Percentiles rank a stretch among this genome's conserved stretches.
Evolutionary conservation across 768 basidiomycete genomes (phyloP).

Genomic region (Amanita brunnescens): DNA sequence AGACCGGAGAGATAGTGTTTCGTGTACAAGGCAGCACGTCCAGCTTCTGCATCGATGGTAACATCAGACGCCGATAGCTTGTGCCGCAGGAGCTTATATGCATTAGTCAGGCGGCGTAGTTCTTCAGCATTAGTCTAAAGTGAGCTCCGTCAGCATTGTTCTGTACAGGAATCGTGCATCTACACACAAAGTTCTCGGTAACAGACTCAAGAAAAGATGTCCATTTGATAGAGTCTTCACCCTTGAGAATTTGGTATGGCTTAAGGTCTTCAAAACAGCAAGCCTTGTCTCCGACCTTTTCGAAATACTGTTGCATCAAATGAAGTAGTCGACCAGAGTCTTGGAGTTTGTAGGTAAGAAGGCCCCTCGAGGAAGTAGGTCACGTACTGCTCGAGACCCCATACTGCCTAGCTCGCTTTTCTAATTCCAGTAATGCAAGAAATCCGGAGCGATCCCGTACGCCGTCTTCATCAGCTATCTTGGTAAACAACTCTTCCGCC

Average conservation of each 20-base stretch:
- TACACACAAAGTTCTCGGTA: conserved; percentile 39
- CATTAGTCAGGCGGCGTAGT: conserved; percentile 64
- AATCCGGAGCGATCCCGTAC: conserved; percentile 63
- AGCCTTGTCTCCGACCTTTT: conserved; percentile 66
- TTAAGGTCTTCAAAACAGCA: conserved; percentile 84
- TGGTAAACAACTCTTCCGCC: conserved; percentile 42
- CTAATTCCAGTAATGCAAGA: conserved; percentile 71
- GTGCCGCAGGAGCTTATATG: conserved; percentile 64
- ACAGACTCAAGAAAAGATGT: conserved; percentile 42
- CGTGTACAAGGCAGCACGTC: conserved; percentile 42
- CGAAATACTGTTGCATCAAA: conserved; percentile 61
- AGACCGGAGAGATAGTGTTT: conserved; percentile 60
- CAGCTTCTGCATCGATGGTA: conserved; percentile 47
- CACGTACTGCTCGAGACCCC: conserved; percentile 39
- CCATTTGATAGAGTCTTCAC: conserved; percentile 41
- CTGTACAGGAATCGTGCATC: not conserved
- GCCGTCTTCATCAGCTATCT: conserved; percentile 58
- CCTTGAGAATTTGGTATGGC: conserved; percentile 49
- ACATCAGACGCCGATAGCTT: conserved; percentile 41
- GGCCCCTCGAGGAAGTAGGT: not conserved
- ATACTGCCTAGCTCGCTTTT: conserved; percentile 44
- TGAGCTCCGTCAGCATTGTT: not conserved
- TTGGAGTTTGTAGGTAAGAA: conserved; percentile 16
- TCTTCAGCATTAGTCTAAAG: conserved; percentile 40
- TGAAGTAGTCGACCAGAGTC: conserved; percentile 35